These are phyloP conservation scores for Fusarium temperatum DNA, from an alignment of 2,329 filamentous ascomycete genomes.

Conservation along the genomic window DNA sequence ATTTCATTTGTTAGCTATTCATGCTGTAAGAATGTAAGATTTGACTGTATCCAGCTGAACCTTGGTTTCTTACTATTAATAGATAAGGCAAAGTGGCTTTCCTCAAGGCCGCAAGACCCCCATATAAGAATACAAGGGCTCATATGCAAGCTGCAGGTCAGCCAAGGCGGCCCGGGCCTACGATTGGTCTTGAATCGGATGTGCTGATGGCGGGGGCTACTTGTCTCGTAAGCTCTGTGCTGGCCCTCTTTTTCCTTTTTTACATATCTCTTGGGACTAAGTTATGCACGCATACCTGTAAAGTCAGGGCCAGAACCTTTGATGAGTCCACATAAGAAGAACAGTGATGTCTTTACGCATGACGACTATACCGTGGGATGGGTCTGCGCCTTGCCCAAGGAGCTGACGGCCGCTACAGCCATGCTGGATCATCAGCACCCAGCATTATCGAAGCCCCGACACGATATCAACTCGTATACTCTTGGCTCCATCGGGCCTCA, in stretches of 20 bases:
- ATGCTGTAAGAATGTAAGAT: too few species aligned
- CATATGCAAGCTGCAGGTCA: not conserved
- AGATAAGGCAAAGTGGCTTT: too few species aligned
- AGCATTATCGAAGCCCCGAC: not conserved
- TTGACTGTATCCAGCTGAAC: too few species aligned
- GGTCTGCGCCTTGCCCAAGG: not conserved
- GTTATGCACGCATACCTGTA: not conserved
- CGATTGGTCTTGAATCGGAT: not conserved
- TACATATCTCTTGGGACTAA: accelerated
- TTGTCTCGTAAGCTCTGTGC: not conserved
- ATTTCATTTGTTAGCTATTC: too few species aligned
- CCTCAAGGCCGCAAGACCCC: not conserved
- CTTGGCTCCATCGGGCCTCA: not conserved
- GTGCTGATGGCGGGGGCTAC: not conserved
- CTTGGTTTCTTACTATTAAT: too few species aligned
- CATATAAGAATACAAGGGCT: not conserved
- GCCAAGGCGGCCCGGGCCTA: not conserved
- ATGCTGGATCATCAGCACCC: not conserved
- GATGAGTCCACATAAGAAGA: not conserved
- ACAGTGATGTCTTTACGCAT: not conserved
- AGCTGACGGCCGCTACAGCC: not conserved
- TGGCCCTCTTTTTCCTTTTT: not conserved
- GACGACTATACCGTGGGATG: not conserved
- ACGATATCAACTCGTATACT: not conserved
- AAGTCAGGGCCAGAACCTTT: too few species aligned